Percentiles rank a stretch among this genome's conserved stretches.
Evolutionary conservation across 768 basidiomycete species (phyloP).

Genomic region (Calocera cornea): DNA sequence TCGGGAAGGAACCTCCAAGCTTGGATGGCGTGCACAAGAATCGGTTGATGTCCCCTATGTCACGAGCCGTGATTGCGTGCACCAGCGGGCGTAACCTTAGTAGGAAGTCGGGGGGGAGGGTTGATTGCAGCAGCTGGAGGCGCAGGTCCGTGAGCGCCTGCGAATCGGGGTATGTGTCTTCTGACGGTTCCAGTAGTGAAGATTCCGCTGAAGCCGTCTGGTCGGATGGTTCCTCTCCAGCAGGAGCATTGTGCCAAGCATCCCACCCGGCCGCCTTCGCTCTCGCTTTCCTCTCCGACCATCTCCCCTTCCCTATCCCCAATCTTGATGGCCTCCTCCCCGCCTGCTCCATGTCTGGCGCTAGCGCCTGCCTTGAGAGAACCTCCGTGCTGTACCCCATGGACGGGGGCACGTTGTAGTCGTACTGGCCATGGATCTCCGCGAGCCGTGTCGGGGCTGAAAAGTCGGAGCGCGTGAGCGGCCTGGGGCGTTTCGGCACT

Average conservation of each 20-base stretch:
- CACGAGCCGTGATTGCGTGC: background rate
- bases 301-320: background rate
- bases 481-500: too few species aligned
- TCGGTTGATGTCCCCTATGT: background rate
- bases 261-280: background rate
- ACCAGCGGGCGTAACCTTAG: background rate
- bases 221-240: background rate
- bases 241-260: background rate
- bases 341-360: too few species aligned
- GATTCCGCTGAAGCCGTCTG: background rate
- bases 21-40: background rate
- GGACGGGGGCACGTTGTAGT: background rate
- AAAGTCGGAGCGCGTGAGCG: background rate
- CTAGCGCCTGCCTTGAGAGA: background rate
- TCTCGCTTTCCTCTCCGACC: background rate
- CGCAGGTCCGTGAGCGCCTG: background rate
- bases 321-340: too few species aligned
- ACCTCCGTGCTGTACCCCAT: background rate
- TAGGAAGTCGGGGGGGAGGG: background rate
- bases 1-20: background rate
- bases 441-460: background rate
- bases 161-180: background rate
- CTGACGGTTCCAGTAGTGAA: background rate
- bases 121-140: background rate
- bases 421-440: background rate